A percentile compares a stretch with the other conserved stretches of the same genome.
phyloP scores from a whole-genome alignment of 192 early-diverging fungal species.

The Backusella macrospora region DNA sequence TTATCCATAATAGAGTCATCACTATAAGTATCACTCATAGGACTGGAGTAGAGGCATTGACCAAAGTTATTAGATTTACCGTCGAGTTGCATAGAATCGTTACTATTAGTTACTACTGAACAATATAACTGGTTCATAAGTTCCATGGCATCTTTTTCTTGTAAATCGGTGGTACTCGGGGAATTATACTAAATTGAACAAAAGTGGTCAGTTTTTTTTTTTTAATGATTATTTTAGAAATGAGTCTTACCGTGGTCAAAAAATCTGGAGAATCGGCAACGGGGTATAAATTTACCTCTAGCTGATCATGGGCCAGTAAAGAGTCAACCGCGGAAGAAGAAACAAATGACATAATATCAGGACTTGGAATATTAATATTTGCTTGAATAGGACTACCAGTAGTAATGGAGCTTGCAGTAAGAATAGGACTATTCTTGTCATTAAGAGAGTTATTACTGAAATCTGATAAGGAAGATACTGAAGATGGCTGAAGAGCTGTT shows the following conservation, averaged over 20 bases:
- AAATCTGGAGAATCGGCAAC: not conserved
- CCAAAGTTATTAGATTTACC: not conserved
- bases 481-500: not conserved
- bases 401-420: too few species aligned
- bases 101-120: not conserved
- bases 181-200: conserved; percentile 6
- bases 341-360: not conserved
- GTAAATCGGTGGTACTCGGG: not conserved
- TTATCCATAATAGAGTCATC: not conserved
- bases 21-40: conserved; percentile 11
- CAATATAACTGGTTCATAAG: not conserved
- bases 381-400: not conserved
- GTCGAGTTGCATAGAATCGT: not conserved
- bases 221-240: not conserved
- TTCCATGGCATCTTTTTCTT: not conserved
- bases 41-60: not conserved
- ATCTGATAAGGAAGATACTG: not conserved
- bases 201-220: not conserved
- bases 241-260: not conserved
- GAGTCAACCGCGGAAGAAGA: conserved; percentile 1
- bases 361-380: not conserved
- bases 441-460: too few species aligned
- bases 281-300: not conserved
- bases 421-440: not conserved
- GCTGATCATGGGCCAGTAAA: conserved; percentile 1